Evolutionary conservation across 352 stramenopile species (phyloP).

Genomic region (Globisporangium barbulae): DNA sequence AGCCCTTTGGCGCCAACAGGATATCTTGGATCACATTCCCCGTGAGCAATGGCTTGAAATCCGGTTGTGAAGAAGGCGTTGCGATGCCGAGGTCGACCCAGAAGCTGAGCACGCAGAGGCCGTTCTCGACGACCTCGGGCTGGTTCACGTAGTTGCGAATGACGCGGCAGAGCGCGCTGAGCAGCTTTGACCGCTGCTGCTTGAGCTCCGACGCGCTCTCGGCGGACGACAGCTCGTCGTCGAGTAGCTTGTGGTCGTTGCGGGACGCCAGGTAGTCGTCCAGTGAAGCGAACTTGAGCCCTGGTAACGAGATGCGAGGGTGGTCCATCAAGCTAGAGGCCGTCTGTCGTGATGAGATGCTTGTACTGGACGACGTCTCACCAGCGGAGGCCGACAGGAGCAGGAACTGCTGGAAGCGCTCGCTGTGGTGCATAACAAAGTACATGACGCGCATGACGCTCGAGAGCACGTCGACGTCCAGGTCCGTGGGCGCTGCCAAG

Average conservation of each 20-base stretch:
- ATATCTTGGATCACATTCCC: conserved; percentile 51
- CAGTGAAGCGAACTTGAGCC: conserved; percentile 40
- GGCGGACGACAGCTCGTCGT: conserved; percentile 13
- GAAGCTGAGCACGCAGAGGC: conserved; percentile 36
- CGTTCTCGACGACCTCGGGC: conserved; percentile 34
- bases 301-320: conserved; percentile 32
- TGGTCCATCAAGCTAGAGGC: conserved; percentile 24
- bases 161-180: conserved; percentile 44
- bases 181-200: conserved; percentile 33
- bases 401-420: conserved; percentile 48
- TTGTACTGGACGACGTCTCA: not conserved
- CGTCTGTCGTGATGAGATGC: not conserved
- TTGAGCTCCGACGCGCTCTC: conserved; percentile 33
- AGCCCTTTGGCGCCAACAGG: conserved; percentile 39
- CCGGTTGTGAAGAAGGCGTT: conserved; percentile 15
- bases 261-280: conserved; percentile 42
- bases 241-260: conserved; percentile 3
- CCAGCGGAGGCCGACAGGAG: conserved; percentile 20
- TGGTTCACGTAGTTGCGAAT: conserved; percentile 55
- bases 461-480: conserved; percentile 34
- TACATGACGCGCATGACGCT: conserved; percentile 55
- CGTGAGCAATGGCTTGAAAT: conserved; percentile 47
- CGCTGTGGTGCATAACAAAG: conserved; percentile 45
- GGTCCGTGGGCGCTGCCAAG: conserved; percentile 33
- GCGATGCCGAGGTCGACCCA: conserved; percentile 40